Evolutionary conservation across 2,329 filamentous ascomycete species (phyloP), one percentile per base, ranked within the genome.

Genomic region (Diaporthe eres): DNA sequence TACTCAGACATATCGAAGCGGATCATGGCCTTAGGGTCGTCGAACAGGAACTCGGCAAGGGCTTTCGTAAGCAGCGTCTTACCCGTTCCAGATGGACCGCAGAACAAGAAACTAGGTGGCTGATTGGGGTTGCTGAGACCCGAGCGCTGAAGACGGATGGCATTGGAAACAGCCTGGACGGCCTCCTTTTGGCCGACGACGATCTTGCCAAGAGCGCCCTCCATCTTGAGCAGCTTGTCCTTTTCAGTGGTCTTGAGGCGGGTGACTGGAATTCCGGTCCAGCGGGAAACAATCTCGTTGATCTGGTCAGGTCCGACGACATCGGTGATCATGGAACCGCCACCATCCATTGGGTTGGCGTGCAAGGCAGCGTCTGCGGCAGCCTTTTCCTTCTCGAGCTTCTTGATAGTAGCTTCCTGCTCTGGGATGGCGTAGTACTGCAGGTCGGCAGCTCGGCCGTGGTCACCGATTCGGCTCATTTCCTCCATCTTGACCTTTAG

Each of bases 1-100:
- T 99, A 99, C 85, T 99, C 97, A 7, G 96, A 98, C 97, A 99
- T 99, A 84, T 99, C 97, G 87, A 99, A 98, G 53, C 97, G 94
- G 81, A 99, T 98, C 97, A 99, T 98, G 47, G 96, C 89, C 87
- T 98, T 98, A 37, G 96, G 87, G 80, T 99, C 97, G 83, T 99
- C 97, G 87, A 99, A 99, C 39, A 99, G 89, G 88, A 99, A 99
- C 84, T 99, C 97, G 67, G 97, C 97, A 76, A 99, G 90, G 22
- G 96, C 97, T 86, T 99, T 99, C 78, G 96, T 98, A 75, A 99
- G 92, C 28, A 99, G 88, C 25, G 97, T 99, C 87, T 99, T 99
- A 88, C 97, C 97, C 17, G 97, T 99, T 88, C 97, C 97, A 0
- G 96, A 98, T 19, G 97, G 97, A 88, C 97, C 97, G 82, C 97